Conservation (phyloP, 495 filamentous ascomycete genomes). For the Neurospora discreta region DNA sequence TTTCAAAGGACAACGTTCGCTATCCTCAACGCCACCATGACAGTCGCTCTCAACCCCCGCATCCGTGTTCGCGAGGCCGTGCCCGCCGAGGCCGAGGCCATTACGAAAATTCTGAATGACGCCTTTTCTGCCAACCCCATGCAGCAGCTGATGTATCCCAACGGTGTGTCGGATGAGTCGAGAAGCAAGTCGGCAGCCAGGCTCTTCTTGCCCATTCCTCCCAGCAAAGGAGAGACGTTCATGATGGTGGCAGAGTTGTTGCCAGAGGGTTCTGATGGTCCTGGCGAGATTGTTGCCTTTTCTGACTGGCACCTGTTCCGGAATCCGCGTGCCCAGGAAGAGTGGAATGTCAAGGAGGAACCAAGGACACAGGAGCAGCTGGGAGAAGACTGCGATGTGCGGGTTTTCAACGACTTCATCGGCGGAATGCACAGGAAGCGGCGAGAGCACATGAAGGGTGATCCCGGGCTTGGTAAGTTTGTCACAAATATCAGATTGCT, state of each 20-base stretch:
- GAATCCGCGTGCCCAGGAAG: constrained; percentile 11
- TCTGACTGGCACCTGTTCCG: constrained; percentile 14
- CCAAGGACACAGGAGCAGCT: constrained; percentile 11
- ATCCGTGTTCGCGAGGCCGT: constrained; percentile 17
- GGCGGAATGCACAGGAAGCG: constrained; percentile 9
- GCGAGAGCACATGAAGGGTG: constrained; percentile 10
- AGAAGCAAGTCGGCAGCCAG: constrained; percentile 6
- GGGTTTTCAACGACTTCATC: constrained; percentile 15
- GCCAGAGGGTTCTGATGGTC: constrained; percentile 4
- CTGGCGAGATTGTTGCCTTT: constrained; percentile 18
- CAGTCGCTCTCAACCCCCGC: constrained; percentile 5
- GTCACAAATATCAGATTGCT: neutral
- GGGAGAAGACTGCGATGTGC: constrained; percentile 12
- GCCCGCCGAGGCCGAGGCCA: constrained; percentile 8
- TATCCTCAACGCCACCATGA: constrained; percentile 4
- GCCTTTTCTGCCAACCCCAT: constrained; percentile 17
- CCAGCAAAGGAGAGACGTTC: constrained; percentile 2
- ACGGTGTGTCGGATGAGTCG: constrained; percentile 3
- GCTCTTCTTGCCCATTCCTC: neutral
- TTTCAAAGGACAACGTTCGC: neutral
- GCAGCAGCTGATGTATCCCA: constrained; percentile 17
- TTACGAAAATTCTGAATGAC: constrained; percentile 10
- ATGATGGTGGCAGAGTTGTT: constrained; percentile 18
- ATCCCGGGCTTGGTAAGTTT: constrained; percentile 16
- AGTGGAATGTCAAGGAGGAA: constrained; percentile 12